These are phyloP conservation scores for Lasiosphaeria ovina DNA, from an alignment of 495 filamentous ascomycete species.

Conservation along the genomic window DNA sequence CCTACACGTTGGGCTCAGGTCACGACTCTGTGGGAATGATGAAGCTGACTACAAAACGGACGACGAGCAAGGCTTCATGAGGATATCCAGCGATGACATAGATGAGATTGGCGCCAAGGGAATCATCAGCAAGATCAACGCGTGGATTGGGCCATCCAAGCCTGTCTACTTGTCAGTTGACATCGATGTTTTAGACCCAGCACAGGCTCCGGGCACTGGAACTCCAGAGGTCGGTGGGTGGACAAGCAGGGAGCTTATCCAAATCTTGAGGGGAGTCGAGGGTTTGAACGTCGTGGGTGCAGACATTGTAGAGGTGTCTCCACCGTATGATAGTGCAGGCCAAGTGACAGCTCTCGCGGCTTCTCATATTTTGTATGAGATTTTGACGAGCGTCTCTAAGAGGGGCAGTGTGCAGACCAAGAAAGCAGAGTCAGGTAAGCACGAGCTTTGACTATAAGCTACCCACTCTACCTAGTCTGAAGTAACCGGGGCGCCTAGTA, in stretches of 20 bases:
- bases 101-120: constrained; percentile 70
- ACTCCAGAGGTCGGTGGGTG: constrained; percentile 88
- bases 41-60: too few species aligned
- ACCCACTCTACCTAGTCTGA: too few species aligned
- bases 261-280: constrained; percentile 49
- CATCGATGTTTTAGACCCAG: constrained; percentile 85
- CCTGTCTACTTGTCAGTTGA: constrained; percentile 88
- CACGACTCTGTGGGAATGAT: too few species aligned
- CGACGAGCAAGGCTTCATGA: too few species aligned
- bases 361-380: constrained; percentile 49
- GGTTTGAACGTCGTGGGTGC: constrained; percentile 75
- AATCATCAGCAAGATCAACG: constrained; percentile 71
- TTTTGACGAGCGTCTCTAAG: too few species aligned
- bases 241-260: constrained; percentile 67
- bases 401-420: too few species aligned
- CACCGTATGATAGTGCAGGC: constrained; percentile 67
- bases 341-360: constrained; percentile 69
- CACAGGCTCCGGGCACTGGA: constrained; percentile 61
- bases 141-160: constrained; percentile 69
- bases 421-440: too few species aligned
- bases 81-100: constrained; percentile 75
- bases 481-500: too few species aligned
- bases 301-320: constrained; percentile 76
- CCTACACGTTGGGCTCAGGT: too few species aligned
- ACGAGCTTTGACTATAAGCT: too few species aligned